These are phyloP conservation scores for Fusarium napiforme DNA, from an alignment of 2,329 filamentous ascomycete genomes.

Conservation along the genomic window DNA sequence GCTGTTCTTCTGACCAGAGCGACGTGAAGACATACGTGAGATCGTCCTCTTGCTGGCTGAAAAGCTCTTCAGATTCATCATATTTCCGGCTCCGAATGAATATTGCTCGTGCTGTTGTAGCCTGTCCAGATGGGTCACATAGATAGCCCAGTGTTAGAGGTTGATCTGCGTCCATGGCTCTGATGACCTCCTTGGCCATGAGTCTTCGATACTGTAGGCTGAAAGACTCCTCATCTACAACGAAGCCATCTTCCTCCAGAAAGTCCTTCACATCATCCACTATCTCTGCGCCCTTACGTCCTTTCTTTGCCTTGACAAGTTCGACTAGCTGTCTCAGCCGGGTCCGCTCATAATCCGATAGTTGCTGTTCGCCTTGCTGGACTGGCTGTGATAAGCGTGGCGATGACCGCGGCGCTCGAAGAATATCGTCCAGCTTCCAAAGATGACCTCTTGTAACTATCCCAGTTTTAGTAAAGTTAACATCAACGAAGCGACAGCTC, in stretches of 20 bases:
- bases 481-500: constrained; percentile 40
- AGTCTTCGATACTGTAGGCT: constrained; percentile 23
- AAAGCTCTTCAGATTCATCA: background rate
- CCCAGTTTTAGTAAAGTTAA: constrained; percentile 23
- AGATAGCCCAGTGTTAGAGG: constrained; percentile 28
- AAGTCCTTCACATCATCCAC: constrained; percentile 1
- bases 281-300: background rate
- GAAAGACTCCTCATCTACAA: constrained; percentile 16
- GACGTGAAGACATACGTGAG: constrained; percentile 32
- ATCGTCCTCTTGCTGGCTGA: background rate
- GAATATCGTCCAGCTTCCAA: constrained; percentile 37
- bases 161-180: constrained; percentile 29
- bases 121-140: constrained; percentile 1
- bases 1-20: constrained; percentile 17
- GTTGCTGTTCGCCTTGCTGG: constrained; percentile 11
- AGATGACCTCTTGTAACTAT: constrained; percentile 40
- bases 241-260: constrained; percentile 17
- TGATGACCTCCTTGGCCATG: constrained; percentile 34
- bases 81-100: constrained; percentile 6
- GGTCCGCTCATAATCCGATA: constrained; percentile 24
- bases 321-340: constrained; percentile 27
- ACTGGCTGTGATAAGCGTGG: constrained; percentile 15
- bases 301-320: constrained; percentile 1
- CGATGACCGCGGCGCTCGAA: constrained; percentile 27
- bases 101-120: constrained; percentile 15